These are phyloP conservation scores for Picochlorum sp. DNA, from an alignment of 139 green algal species.

Conservation along the genomic window DNA sequence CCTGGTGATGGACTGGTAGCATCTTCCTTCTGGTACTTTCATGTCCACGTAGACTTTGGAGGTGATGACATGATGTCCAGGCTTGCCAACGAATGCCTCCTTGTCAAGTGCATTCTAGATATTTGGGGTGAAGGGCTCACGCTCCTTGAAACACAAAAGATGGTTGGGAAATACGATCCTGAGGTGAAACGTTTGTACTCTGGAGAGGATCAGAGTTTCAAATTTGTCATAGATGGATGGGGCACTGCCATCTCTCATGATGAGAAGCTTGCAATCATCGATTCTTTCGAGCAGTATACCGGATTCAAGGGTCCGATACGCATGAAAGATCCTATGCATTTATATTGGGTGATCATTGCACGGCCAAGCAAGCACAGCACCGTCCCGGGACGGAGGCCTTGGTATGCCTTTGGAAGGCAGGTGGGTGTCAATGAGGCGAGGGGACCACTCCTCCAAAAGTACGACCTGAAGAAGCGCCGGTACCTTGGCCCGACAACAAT, in stretches of 20 bases:
- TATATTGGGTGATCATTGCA: slow-evolving; percentile 9
- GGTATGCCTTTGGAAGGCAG: slow-evolving; percentile 73
- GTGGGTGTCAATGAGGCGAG: slow-evolving; percentile 31
- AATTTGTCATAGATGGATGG: slow-evolving; percentile 48
- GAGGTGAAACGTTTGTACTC: slow-evolving; percentile 28
- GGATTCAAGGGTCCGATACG: not conserved
- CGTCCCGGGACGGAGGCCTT: slow-evolving; percentile 7
- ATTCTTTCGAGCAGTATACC: slow-evolving; percentile 9
- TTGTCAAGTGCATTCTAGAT: slow-evolving; percentile 61
- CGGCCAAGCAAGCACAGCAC: not conserved
- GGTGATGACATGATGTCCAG: slow-evolving; percentile 17
- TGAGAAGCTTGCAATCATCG: slow-evolving; percentile 40
- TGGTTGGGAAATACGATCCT: slow-evolving; percentile 13
- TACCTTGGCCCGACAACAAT: slow-evolving; percentile 93
- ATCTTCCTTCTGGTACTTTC: slow-evolving; percentile 55
- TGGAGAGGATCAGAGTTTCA: slow-evolving; percentile 37
- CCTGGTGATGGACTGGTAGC: slow-evolving; percentile 4
- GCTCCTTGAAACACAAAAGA: slow-evolving; percentile 36
- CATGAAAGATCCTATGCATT: slow-evolving; percentile 4
- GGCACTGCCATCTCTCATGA: slow-evolving; percentile 22
- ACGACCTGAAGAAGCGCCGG: slow-evolving; percentile 52
- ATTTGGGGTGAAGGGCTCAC: slow-evolving; percentile 70
- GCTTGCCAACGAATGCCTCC: slow-evolving; percentile 18
- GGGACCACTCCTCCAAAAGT: slow-evolving; percentile 17
- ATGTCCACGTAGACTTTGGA: slow-evolving; percentile 38